Evolutionary conservation across 495 filamentous ascomycete species (phyloP).

Genomic region (Stereocaulon alpinum): DNA sequence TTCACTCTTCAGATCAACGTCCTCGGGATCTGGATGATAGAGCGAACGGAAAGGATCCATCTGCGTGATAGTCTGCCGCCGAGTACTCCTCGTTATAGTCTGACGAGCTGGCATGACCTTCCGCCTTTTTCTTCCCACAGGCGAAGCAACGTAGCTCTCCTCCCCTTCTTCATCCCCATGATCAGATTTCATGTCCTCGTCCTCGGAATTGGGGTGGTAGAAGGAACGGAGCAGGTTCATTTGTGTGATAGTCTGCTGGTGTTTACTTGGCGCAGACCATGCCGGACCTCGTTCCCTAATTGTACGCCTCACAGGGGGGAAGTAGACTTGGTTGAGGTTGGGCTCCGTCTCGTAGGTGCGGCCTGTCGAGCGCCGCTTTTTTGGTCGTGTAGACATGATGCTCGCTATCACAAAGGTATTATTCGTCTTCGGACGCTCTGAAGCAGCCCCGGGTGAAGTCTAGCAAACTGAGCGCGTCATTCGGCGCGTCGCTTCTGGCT

Average conservation of each 20-base stretch:
- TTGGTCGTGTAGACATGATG: neutral
- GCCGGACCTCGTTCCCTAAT: constrained; percentile 5
- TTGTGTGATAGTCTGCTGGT: constrained; percentile 26
- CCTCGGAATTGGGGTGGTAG: constrained; percentile 13
- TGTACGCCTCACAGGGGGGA: neutral
- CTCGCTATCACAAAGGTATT: neutral
- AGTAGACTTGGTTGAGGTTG: constrained; percentile 5
- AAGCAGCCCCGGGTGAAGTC: too few species aligned
- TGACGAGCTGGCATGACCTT: constrained; percentile 7
- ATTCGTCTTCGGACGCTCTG: neutral
- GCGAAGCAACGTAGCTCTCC: neutral
- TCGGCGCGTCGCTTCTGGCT: neutral
- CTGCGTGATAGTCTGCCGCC: constrained; percentile 22
- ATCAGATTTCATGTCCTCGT: constrained; percentile 13
- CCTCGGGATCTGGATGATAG: constrained; percentile 15
- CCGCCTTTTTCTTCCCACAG: constrained; percentile 8
- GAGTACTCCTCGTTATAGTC: neutral
- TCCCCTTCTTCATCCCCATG: constrained; percentile 15
- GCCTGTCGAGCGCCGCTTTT: neutral
- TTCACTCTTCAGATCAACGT: constrained; percentile 11
- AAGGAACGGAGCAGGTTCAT: constrained; percentile 18
- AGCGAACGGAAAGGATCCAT: constrained; percentile 18
- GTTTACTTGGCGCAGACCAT: constrained; percentile 14
- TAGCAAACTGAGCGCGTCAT: neutral
- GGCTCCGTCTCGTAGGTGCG: neutral